phyloP scores from a whole-genome alignment of 2,329 filamentous ascomycete species.

The Fusarium sulawesiense region DNA sequence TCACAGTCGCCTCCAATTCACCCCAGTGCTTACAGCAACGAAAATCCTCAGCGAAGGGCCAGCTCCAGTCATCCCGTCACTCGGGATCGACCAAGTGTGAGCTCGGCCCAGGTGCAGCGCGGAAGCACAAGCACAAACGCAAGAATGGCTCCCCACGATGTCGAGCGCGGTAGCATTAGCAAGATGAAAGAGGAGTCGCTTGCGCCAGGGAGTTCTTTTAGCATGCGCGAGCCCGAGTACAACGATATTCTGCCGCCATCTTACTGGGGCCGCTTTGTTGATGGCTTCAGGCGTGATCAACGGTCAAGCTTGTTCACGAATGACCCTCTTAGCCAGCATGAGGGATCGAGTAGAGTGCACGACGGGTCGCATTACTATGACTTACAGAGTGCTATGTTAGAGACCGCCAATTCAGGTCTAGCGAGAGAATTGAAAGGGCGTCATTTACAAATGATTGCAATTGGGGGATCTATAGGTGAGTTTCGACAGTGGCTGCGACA shows the following conservation, averaged over 20 bases:
- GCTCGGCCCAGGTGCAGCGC: slow-evolving; percentile 44
- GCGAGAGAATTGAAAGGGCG: slow-evolving; percentile 82
- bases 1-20: slow-evolving; percentile 27
- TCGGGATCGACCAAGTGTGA: slow-evolving; percentile 35
- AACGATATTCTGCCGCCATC: slow-evolving; percentile 51
- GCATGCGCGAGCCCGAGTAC: slow-evolving; percentile 63
- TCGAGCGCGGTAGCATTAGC: slow-evolving; percentile 67
- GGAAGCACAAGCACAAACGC: slow-evolving; percentile 39
- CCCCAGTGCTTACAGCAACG: slow-evolving; percentile 13
- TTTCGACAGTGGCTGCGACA: slow-evolving; percentile 10
- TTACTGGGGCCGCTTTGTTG: slow-evolving; percentile 60
- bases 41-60: slow-evolving; percentile 25
- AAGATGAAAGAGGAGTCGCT: slow-evolving; percentile 69
- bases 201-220: slow-evolving; percentile 61
- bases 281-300: slow-evolving; percentile 73
- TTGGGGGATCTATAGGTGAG: slow-evolving; percentile 87
- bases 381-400: slow-evolving; percentile 69
- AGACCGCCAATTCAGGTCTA: slow-evolving; percentile 81
- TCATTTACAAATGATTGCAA: slow-evolving; percentile 97
- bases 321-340: slow-evolving; percentile 54
- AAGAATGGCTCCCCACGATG: slow-evolving; percentile 56
- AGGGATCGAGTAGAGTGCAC: slow-evolving; percentile 46
- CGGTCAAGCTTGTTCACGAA: slow-evolving; percentile 60
- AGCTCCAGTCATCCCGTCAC: slow-evolving; percentile 33
- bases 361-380: slow-evolving; percentile 65